Percentiles rank a stretch among this genome's conserved stretches.
Conservation (phyloP, 257 asterid species). For the Penstemon barbatus region DNA sequence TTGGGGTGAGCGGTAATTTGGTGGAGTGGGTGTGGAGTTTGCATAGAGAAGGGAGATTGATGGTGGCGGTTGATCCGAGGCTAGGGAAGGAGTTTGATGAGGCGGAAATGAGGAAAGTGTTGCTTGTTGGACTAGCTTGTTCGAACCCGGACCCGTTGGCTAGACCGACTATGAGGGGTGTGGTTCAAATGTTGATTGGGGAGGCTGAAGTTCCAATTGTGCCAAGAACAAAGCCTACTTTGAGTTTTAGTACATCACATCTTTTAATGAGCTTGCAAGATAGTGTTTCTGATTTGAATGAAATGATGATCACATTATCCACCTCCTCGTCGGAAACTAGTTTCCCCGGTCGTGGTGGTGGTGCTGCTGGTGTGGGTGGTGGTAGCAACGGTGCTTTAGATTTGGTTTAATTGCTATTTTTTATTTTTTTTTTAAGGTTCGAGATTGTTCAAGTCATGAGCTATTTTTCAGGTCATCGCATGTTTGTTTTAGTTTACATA, state of each 20-base stretch:
- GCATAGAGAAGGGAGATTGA: conserved; percentile 57
- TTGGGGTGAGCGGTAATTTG: conserved; percentile 47
- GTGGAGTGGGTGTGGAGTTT: conserved; percentile 91
- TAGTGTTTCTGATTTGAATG: conserved; percentile 77
- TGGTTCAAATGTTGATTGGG: conserved; percentile 75
- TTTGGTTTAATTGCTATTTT: conserved; percentile 32
- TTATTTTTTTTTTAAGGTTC: not conserved
- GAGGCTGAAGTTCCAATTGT: conserved; percentile 67
- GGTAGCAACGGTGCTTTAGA: conserved; percentile 28
- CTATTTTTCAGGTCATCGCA: conserved; percentile 14
- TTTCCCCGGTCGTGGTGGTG: conserved; percentile 38
- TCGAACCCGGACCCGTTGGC: conserved; percentile 77
- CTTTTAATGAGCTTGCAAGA: conserved; percentile 67
- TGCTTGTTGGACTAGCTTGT: conserved; percentile 65
- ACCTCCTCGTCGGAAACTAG: conserved; percentile 66
- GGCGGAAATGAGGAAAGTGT: conserved; percentile 62
- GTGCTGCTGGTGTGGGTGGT: conserved; percentile 32
- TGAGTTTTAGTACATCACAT: conserved; percentile 70
- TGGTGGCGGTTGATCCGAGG: conserved; percentile 56
- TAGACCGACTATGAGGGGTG: conserved; percentile 76
- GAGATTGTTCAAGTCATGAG: conserved; percentile 1
- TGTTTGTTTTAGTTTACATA: conserved; percentile 19
- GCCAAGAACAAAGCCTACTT: conserved; percentile 64
- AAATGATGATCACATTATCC: conserved; percentile 59
- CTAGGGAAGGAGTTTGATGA: conserved; percentile 56